Base-by-base conservation (phyloP, 257 asterid species). In the Solanum lignicaule region DNA sequence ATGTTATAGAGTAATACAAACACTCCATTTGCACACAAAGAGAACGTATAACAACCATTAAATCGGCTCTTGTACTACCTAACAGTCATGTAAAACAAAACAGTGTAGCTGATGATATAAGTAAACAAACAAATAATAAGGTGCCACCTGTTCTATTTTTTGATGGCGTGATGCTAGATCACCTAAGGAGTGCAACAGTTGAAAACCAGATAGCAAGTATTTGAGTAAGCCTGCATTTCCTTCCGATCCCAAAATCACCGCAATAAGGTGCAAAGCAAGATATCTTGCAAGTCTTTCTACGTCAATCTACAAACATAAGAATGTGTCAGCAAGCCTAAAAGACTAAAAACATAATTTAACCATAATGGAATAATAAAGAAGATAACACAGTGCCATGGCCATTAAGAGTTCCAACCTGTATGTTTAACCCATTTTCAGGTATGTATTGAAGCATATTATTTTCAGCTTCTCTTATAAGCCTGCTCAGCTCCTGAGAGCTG, bases 111-210 rank as follows among this genome's bases (percentile, higher is more conserved):
- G 41, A 48, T 29, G 20, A 48, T 43, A 82, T 46, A 46, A 82
- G 60, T 48, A 18, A 27, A 46, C 38, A 48, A 81, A 31, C 18
- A 81, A 81, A 82, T 82, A 82, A 48, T 48, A 75, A 75, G 83
- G 84, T 31, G 23, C 55, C 84, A 89, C 99, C 99, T 95, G 97
- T 91, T 96, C 98, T 82, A 97, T 89, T 90, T 94, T 95, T 87
- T 96, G 96, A 91, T 91, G 95, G 85, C 98, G 98, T 83, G 98
- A 92, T 66, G 98, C 98, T 91, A 97, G 93, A 91, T 94, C 99
- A 89, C 96, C 94, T 91, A 97, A 90, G 86, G 98, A 93, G 88
- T 97, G 98, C 91, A 97, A 89, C 90, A 97, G 89, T 87, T 94
- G 98, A 91, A 96, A 88, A 85, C 99, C 99, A 91, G 97, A 95